Conservation (phyloP, 169 alveolate genomes). For the Cryptosporidium sp. region DNA sequence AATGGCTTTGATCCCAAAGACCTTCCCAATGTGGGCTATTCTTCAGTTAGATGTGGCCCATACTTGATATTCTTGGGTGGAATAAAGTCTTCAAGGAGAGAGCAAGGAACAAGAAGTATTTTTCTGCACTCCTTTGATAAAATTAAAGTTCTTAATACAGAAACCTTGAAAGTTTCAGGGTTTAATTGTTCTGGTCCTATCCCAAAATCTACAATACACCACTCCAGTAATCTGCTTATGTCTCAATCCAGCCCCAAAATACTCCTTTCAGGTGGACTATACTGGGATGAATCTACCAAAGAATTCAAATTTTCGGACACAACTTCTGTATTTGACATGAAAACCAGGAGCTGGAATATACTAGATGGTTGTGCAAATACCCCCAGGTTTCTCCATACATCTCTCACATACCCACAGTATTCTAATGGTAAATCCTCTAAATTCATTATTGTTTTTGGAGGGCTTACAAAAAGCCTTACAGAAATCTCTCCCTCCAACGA, state of each 20-base stretch:
- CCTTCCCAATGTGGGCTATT: conserved; percentile 40
- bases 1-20: not conserved
- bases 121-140: conserved; percentile 1
- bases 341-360: conserved; percentile 27
- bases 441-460: conserved; percentile 86
- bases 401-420: conserved; percentile 37
- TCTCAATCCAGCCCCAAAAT: conserved; percentile 47
- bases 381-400: conserved; percentile 51
- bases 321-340: conserved; percentile 44
- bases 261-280: conserved; percentile 43
- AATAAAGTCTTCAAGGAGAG: conserved; percentile 5
- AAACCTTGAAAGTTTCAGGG: not conserved
- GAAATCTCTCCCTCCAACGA: conserved; percentile 82
- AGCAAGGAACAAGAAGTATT: not conserved
- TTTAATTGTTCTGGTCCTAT: not conserved
- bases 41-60: conserved; percentile 49
- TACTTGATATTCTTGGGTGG: conserved; percentile 52
- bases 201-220: conserved; percentile 34
- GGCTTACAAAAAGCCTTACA: conserved; percentile 83
- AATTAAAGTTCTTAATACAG: conserved; percentile 3
- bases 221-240: conserved; percentile 46
- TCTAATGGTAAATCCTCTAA: conserved; percentile 78
- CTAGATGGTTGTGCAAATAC: conserved; percentile 19
- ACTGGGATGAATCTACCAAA: not conserved
- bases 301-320: conserved; percentile 23